Evolutionary conservation across 2,329 filamentous ascomycete genomes (phyloP).

Genomic region (Pseudogymnoascus sp.): DNA sequence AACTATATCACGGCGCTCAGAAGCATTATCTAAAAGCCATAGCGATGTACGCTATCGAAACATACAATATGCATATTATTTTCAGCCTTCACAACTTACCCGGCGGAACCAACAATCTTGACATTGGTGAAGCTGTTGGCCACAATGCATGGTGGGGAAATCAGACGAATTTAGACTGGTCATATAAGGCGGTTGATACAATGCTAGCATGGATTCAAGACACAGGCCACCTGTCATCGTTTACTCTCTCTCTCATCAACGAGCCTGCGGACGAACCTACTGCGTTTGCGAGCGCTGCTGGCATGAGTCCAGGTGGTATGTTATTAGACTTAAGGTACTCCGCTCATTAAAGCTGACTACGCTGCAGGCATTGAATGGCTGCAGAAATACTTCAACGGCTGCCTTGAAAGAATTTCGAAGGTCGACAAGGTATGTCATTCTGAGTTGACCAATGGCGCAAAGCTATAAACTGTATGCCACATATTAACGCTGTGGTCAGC

Average conservation of each 20-base stretch:
- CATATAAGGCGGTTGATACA: slow-evolving; percentile 27
- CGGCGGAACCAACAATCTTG: slow-evolving; percentile 23
- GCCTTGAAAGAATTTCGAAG: slow-evolving; percentile 21
- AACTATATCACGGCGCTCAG: slow-evolving; percentile 30
- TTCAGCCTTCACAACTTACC: slow-evolving; percentile 26
- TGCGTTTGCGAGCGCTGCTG: neutral
- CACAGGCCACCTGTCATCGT: neutral
- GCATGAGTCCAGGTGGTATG: neutral
- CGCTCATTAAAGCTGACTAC: neutral
- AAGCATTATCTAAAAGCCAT: slow-evolving; percentile 25
- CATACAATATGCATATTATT: slow-evolving; percentile 31
- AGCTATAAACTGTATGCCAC: neutral
- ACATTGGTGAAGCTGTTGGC: slow-evolving; percentile 27
- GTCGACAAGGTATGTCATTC: slow-evolving; percentile 17
- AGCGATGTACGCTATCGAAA: slow-evolving; percentile 29
- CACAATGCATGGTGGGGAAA: slow-evolving; percentile 32
- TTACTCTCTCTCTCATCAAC: neutral
- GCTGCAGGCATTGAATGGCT: slow-evolving; percentile 21
- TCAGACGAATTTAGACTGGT: slow-evolving; percentile 29
- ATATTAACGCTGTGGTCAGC: neutral
- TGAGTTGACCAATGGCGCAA: neutral
- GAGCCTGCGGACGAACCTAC: neutral
- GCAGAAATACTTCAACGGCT: slow-evolving; percentile 28
- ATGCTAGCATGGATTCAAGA: slow-evolving; percentile 28
- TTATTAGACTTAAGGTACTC: neutral